Base-by-base conservation (phyloP, 192 early-diverging fungal genomes). In the Chytriomyces confervae region DNA sequence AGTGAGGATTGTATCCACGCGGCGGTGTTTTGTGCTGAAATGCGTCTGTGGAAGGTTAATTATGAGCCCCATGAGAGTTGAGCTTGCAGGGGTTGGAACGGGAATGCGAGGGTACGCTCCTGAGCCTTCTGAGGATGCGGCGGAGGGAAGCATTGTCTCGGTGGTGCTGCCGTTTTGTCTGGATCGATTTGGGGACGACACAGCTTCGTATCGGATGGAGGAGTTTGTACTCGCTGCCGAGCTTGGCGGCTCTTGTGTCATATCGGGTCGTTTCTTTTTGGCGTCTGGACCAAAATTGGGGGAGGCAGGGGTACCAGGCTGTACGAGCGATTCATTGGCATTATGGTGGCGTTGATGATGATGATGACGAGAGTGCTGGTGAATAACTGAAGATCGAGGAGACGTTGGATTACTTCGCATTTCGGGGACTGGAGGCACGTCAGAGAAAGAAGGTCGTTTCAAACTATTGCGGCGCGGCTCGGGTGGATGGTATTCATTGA, bases 31-130 rank as follows among this genome's bases (percentile, higher is more conserved):
- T 16, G 20, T 18, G 66, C 27, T 16, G 36, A 71, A 71, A 44
- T 74, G 72, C 8, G 72, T 62, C 13, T 13, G 11, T 16, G 53
- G 11, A 16, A 74, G n/a, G 43, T 63, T 45, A 4, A 45, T 49
- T 20, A 74, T 74, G 47, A 74, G 61, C 46, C 11, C 24, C 24
- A 74, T 16, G n/a, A 74, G 62, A 9, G 72, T 74, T 16, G 69
- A 18, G 6, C 8, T 36, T 36, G 16, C 48, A 23, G 50, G 11
- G 44, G 8, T 72, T 53, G 8, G 48, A 24, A 13, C 20, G 44
- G 20, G 69, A 23, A 51, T 8, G 29, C 16, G 27, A 7, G 72
- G 36, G 53, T 57, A 57, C 36, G 36, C 36, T 36, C 4, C 36
- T 36, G 36, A 36, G 36, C 36, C 36, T 36, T 36, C 36, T 36